Evolutionary conservation across 106 monocot genomes (phyloP).

Genomic region (Acorus calamus): DNA sequence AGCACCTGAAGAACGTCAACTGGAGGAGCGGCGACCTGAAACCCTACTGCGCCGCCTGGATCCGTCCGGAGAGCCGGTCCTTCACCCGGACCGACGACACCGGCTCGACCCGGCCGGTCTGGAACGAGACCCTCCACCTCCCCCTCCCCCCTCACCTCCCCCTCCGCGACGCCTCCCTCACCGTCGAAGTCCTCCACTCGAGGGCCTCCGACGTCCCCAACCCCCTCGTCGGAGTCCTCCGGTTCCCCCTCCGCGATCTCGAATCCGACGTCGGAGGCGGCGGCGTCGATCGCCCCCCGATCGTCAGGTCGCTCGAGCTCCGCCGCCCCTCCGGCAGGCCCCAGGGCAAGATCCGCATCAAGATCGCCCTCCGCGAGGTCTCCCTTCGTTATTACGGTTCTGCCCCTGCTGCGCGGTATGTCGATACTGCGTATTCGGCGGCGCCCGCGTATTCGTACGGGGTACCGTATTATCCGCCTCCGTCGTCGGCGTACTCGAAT

Average conservation of each 20-base stretch:
- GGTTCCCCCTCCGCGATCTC: slow-evolving; percentile 36
- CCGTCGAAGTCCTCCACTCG: slow-evolving; percentile 86
- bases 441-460: neutral
- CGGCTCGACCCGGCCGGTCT: slow-evolving; percentile 60
- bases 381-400: slow-evolving; percentile 30
- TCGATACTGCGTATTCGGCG: neutral
- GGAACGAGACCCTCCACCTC: slow-evolving; percentile 81
- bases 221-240: slow-evolving; percentile 71
- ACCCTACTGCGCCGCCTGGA: slow-evolving; percentile 81
- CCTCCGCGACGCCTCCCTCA: slow-evolving; percentile 29
- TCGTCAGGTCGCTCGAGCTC: slow-evolving; percentile 56
- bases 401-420: slow-evolving; percentile 15
- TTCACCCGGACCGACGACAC: slow-evolving; percentile 81
- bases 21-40: slow-evolving; percentile 86
- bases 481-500: slow-evolving; percentile 1
- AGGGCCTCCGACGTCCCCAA: slow-evolving; percentile 90
- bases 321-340: slow-evolving; percentile 81
- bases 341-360: slow-evolving; percentile 83
- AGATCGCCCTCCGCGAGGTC: slow-evolving; percentile 44
- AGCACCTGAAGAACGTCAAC: slow-evolving; percentile 99
- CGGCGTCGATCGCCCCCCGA: neutral
- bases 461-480: neutral
- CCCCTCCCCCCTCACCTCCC: slow-evolving; percentile 33
- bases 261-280: slow-evolving; percentile 4
- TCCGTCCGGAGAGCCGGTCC: slow-evolving; percentile 53